These are phyloP conservation scores for Cyclostephanos invisitatus DNA, from an alignment of 108 stramenopile species.

Conservation along the genomic window DNA sequence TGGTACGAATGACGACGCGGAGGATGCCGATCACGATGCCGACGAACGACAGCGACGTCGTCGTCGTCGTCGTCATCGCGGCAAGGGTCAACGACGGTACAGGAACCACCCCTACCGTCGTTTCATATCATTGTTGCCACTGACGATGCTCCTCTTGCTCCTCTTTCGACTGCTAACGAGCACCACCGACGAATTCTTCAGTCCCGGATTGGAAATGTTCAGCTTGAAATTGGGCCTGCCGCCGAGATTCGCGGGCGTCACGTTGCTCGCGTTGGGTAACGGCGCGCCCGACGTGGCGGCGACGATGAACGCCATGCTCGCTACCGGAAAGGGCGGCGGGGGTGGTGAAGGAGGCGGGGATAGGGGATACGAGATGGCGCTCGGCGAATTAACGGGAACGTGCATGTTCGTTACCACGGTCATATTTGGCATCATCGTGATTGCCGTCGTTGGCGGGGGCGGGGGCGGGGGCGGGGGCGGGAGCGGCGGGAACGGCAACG, in stretches of 20 bases:
- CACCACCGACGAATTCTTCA: slow-evolving; percentile 97
- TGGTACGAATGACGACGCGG: slow-evolving; percentile 23
- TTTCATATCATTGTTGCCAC: slow-evolving; percentile 1
- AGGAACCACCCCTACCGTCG: neutral
- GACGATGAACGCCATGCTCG: slow-evolving; percentile 82
- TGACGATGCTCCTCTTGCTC: slow-evolving; percentile 39
- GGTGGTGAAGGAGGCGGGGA: slow-evolving; percentile 70
- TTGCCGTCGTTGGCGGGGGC: slow-evolving; percentile 48
- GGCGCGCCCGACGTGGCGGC: slow-evolving; percentile 97
- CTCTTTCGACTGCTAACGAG: slow-evolving; percentile 88
- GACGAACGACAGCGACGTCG: slow-evolving; percentile 1
- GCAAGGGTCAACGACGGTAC: neutral
- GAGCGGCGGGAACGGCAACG: slow-evolving; percentile 20
- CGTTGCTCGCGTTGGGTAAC: slow-evolving; percentile 97
- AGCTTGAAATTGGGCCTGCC: slow-evolving; percentile 82
- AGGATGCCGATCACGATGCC: too few relatives aligned
- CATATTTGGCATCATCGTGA: slow-evolving; percentile 75
- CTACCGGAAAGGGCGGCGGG: slow-evolving; percentile 3
- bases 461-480: slow-evolving; percentile 41
- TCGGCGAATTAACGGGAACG: slow-evolving; percentile 95
- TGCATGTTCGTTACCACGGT: slow-evolving; percentile 90
- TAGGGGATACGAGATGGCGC: slow-evolving; percentile 82
- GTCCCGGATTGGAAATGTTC: slow-evolving; percentile 91
- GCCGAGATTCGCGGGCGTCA: slow-evolving; percentile 96
- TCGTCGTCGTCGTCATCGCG: neutral